A percentile compares a stretch with the other conserved stretches of the same genome.
phyloP scores from a whole-genome alignment of 2,329 filamentous ascomycete genomes.

The Ophiocordyceps camponoti-leonardi region DNA sequence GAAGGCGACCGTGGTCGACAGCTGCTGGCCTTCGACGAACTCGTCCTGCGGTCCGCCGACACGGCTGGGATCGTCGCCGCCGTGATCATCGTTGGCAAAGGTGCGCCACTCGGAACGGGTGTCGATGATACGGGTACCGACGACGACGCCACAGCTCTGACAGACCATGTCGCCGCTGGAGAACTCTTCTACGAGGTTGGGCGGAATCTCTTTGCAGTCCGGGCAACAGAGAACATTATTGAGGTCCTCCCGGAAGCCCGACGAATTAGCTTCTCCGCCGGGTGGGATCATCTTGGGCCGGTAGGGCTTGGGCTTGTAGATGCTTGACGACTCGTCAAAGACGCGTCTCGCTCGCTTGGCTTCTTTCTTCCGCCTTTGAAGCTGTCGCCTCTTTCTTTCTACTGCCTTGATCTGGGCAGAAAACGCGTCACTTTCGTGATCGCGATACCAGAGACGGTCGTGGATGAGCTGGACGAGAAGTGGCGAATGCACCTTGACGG shows the following conservation, averaged over 20 bases:
- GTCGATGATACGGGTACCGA: slow-evolving; percentile 83
- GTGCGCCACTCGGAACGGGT: slow-evolving; percentile 97
- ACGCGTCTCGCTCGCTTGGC: slow-evolving; percentile 18
- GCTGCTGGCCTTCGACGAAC: slow-evolving; percentile 75
- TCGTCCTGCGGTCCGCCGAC: slow-evolving; percentile 88
- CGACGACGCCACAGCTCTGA: slow-evolving; percentile 75
- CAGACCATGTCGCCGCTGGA: slow-evolving; percentile 88
- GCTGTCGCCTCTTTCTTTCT: slow-evolving; percentile 15
- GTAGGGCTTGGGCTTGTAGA: slow-evolving; percentile 24
- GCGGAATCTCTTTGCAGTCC: slow-evolving; percentile 84
- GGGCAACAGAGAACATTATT: slow-evolving; percentile 74
- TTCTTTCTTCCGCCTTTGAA: slow-evolving; percentile 16
- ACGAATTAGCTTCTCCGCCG: slow-evolving; percentile 13
- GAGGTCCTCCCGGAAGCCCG: slow-evolving; percentile 61
- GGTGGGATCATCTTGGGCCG: slow-evolving; percentile 28
- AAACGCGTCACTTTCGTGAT: slow-evolving; percentile 5
- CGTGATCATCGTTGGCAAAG: slow-evolving; percentile 95
- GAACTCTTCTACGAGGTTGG: slow-evolving; percentile 84
- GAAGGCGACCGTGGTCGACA: slow-evolving; percentile 76
- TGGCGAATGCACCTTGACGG: slow-evolving; percentile 55
- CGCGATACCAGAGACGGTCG: slow-evolving; percentile 20
- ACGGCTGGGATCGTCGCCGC: slow-evolving; percentile 92
- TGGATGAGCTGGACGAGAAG: slow-evolving; percentile 44
- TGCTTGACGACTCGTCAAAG: slow-evolving; percentile 23
- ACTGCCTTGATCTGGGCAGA: slow-evolving; percentile 9